Base-by-base conservation (phyloP, 495 filamentous ascomycete species). In the Hypoxylon fuscum region DNA sequence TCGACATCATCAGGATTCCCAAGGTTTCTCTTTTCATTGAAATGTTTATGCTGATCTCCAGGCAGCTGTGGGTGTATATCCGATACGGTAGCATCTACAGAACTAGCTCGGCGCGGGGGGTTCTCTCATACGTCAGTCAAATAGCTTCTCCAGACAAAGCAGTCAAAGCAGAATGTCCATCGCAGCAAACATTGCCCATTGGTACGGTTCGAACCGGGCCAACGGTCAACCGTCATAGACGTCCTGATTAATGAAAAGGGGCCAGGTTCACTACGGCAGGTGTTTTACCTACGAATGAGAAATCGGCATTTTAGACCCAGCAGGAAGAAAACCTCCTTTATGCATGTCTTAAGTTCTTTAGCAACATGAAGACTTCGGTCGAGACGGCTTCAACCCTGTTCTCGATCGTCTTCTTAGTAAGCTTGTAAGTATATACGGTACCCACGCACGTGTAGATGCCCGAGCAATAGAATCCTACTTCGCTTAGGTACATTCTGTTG, bases 1-100 rank as follows among this genome's bases (percentile, higher is more conserved):
- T 35, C 40, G 59, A 60, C 51, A 66, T 56, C 62, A 66, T 66
- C 41, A 60, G 56, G 56, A 60, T 66, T 47, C 51, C 46, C 47
- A 21, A 23, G 14, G 45, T 43, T 41, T 60, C 45, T 47, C 46
- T 35, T 66, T 27, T 56, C 52, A 41, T 52, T 55, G 46, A 47
- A 46, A 46, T 29, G 43, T 52, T 27, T 15, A 20, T 48, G 62
- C 62, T 56, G 62, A 66, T 66, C 62, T 46, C 43, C 25, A 3
- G 17, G 46, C 20, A 27, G 29, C n/a, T 47, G 51, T 22, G 40
- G 37, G 41, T 31, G 32, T 45, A 32, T 27, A 25, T 37, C 47
- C 27, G 40, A 53, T 20, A 52, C 32, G n/a, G 48, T 56, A 56
- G 46, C 15, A 49, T 61, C 57, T 32, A 37, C 44, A 6, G 15